Conservation (phyloP, 306 rosid species). For the Erythrophleum fordii region DNA sequence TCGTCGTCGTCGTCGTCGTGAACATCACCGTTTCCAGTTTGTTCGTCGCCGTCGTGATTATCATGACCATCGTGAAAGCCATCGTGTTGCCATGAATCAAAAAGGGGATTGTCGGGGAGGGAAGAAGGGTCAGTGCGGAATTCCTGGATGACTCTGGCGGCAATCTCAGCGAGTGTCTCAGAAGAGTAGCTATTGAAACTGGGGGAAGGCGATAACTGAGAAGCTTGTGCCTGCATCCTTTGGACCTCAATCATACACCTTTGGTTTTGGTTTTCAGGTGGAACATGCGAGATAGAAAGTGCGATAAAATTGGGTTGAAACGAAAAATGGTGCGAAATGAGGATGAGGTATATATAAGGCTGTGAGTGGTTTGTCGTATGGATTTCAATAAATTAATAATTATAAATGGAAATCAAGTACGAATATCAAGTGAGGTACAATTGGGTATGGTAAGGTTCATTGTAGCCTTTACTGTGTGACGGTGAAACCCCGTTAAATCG, state of each 20-base stretch:
- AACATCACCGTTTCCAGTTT: background rate
- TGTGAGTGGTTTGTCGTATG: background rate
- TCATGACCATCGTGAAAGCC: background rate
- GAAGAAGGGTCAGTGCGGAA: slow-evolving; percentile 39
- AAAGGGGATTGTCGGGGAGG: slow-evolving; percentile 13
- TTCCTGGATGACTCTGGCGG: slow-evolving; percentile 72
- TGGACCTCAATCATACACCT: background rate
- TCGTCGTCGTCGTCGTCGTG: background rate
- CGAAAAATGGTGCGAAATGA: background rate
- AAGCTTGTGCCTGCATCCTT: slow-evolving; percentile 50
- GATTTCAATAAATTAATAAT: background rate
- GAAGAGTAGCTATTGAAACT: slow-evolving; percentile 78
- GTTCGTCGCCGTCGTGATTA: background rate
- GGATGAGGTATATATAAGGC: background rate
- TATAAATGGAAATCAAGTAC: background rate
- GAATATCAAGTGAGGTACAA: background rate
- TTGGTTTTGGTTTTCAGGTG: background rate
- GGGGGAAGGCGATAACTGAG: slow-evolving; percentile 56
- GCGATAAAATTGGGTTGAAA: slow-evolving; percentile 20
- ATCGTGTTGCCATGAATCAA: background rate
- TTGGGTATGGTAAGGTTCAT: background rate
- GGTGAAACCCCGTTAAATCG: too few species aligned
- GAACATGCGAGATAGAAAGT: background rate
- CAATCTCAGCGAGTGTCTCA: slow-evolving; percentile 62
- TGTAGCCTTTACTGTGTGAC: background rate